A percentile compares a stretch with the other conserved stretches of the same genome.
Conservation (phyloP, 768 basidiomycete genomes). For the Pleurotus citrinopileatus region DNA sequence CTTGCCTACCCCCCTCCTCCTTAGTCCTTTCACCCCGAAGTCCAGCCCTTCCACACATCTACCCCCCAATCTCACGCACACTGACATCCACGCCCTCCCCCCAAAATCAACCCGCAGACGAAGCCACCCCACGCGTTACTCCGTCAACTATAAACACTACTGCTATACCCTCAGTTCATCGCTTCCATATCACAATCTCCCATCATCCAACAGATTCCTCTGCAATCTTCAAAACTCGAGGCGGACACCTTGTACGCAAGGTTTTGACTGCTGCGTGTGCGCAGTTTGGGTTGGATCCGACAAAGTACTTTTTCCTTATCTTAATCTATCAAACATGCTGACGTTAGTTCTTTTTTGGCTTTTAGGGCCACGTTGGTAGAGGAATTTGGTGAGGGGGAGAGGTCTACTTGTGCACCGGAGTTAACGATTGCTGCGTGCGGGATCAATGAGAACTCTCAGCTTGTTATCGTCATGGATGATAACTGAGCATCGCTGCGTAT, state of each 20-base stretch:
- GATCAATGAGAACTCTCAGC: not conserved
- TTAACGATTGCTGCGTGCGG: not conserved
- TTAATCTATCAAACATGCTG: no score
- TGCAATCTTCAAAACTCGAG: slow-evolving; percentile 41
- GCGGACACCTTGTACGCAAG: slow-evolving; percentile 36
- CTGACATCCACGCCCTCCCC: not conserved
- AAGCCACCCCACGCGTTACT: not conserved
- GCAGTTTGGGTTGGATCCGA: slow-evolving; percentile 32
- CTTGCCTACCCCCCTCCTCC: not conserved
- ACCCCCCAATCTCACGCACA: not conserved
- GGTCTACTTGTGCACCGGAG: not conserved
- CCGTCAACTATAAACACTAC: not conserved
- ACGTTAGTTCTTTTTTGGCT: no score
- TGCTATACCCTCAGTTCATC: slow-evolving; percentile 16
- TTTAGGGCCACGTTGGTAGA: not conserved
- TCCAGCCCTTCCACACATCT: not conserved
- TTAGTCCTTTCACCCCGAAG: not conserved
- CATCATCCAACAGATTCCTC: slow-evolving; percentile 19
- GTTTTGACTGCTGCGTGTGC: slow-evolving; percentile 38
- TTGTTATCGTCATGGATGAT: not conserved
- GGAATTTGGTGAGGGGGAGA: not conserved
- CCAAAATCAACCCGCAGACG: not conserved
- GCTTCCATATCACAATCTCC: slow-evolving; percentile 26
- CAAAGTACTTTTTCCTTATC: slow-evolving; percentile 20
- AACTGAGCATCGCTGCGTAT: not conserved